Evolutionary conservation across 2,329 filamentous ascomycete genomes (phyloP), one percentile per base, ranked within the genome.

Genomic region (Alternaria longipes): DNA sequence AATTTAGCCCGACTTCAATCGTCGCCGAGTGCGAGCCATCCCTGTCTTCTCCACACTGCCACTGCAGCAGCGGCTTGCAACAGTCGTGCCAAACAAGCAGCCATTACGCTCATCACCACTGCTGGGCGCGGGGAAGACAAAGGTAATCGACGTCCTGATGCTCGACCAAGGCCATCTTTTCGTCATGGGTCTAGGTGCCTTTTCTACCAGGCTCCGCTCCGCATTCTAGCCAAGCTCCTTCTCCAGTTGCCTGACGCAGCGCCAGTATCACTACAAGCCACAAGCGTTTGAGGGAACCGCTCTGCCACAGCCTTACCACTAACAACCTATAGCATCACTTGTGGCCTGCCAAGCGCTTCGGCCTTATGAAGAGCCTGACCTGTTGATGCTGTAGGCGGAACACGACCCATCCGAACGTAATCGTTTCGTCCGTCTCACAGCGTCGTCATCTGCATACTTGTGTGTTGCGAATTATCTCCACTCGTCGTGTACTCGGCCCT

Each of bases 351-450:
- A 75, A 74, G 68, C 20, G 36, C 45, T 38, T 62, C 52, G 62
- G 66, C 72, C 71, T 71, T 61, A 69, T 61, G 54, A 60, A 12
- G 50, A 53, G 64, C 67, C 67, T 66, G 59, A 68, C 69, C 62
- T 69, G 67, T 66, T 74, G 71, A 77, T 76, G 73, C 76, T 71
- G 56, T 63, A 54, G 46, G 64, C 76, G 75, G 76, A 74, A 73
- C 65, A 66, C 64, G 44, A 50, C 59, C 49, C 40, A 73, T 72
- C 76, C 76, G 75, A 69, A 54, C 56, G 46, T 57, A 65, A 58
- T 71, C 66, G 74, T 78, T 76, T 77, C 71, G 74, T 59, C 62
- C 66, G 73, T 77, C 74, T 74, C 74, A 77, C 69, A 60, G 68
- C 72, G 55, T 67, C 73, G 68, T 71, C 68, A 65, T 55, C 42